These are phyloP conservation scores for Annulohypoxylon bovei DNA, from an alignment of 495 filamentous ascomycete genomes.

Conservation along the genomic window DNA sequence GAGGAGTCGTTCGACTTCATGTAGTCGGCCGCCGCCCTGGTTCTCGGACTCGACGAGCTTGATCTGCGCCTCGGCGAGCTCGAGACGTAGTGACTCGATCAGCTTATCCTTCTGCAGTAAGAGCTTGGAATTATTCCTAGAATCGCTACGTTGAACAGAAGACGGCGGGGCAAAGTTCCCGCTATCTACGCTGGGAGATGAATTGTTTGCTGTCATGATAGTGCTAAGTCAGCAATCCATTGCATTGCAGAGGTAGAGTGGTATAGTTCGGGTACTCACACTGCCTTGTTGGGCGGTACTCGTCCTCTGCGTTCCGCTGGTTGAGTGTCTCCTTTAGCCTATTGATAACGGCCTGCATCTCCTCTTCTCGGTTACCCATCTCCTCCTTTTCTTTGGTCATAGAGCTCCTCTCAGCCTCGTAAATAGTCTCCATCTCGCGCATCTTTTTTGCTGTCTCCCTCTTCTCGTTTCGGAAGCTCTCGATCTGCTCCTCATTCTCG, in stretches of 20 bases:
- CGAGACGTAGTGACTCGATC: conserved; percentile 89
- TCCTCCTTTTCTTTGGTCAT: conserved; percentile 93
- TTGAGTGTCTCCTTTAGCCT: conserved; percentile 86
- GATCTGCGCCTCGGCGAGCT: conserved; percentile 94
- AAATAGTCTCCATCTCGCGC: conserved; percentile 87
- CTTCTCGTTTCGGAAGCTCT: conserved; percentile 80
- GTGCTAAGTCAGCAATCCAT: conserved; percentile 24
- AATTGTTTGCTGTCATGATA: conserved; percentile 57
- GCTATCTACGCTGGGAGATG: conserved; percentile 65
- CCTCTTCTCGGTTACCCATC: conserved; percentile 81
- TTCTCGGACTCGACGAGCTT: conserved; percentile 96
- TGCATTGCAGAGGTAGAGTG: conserved; percentile 15
- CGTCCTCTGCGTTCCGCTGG: conserved; percentile 75
- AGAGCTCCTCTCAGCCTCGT: conserved; percentile 86
- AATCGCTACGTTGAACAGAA: conserved; percentile 79
- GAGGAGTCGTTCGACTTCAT: conserved; percentile 86
- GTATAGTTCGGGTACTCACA: conserved; percentile 62
- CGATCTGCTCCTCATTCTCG: conserved; percentile 82
- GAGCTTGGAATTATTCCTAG: conserved; percentile 85
- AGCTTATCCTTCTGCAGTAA: conserved; percentile 94
- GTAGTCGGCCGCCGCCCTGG: conserved; percentile 81
- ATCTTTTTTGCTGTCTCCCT: conserved; percentile 80
- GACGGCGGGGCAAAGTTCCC: conserved; percentile 90
- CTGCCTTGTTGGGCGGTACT: conserved; percentile 71
- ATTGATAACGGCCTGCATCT: conserved; percentile 87